phyloP scores from a whole-genome alignment of 306 rosid species.

The Lathyrus aphaca region DNA sequence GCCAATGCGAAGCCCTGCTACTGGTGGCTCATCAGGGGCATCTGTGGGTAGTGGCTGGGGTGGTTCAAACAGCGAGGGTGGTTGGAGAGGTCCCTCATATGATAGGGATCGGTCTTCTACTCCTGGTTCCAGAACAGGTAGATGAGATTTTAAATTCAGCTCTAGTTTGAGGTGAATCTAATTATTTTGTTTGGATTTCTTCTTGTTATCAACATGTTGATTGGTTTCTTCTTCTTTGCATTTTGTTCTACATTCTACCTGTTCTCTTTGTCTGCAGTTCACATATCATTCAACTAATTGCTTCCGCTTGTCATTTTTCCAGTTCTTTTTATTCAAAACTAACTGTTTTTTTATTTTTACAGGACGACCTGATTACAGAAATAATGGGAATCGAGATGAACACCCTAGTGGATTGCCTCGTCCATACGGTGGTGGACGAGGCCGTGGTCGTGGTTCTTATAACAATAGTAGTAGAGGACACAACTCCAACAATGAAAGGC shows the following conservation, averaged over 20 bases:
- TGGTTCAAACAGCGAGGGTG: constrained; percentile 75
- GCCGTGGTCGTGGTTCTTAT: constrained; percentile 75
- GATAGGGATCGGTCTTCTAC: constrained; percentile 90
- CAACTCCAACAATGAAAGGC: constrained; percentile 57
- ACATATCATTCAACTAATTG: constrained; percentile 8
- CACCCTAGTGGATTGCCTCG: constrained; percentile 96
- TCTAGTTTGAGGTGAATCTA: constrained; percentile 6
- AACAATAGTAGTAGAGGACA: constrained; percentile 58
- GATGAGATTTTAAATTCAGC: constrained; percentile 12
- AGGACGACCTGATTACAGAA: constrained; percentile 72
- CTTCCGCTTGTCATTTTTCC: not conserved
- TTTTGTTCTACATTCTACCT: constrained; percentile 12
- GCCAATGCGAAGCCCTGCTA: constrained; percentile 97
- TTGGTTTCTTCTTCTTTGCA: constrained; percentile 12
- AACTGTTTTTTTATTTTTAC: constrained; percentile 12
- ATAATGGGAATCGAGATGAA: constrained; percentile 62
- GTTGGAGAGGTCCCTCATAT: constrained; percentile 77
- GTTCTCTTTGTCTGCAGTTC: constrained; percentile 19
- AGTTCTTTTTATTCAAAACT: not conserved
- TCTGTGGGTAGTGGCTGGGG: constrained; percentile 88
- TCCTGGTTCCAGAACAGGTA: constrained; percentile 92
- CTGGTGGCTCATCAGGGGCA: constrained; percentile 88
- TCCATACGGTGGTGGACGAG: constrained; percentile 68
- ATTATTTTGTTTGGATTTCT: constrained; percentile 3
- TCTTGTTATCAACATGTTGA: not conserved